A percentile compares a stretch with the other conserved stretches of the same genome.
phyloP scores from a whole-genome alignment of 1,284 basidiomycete species.

The Vanrija pseudolonga region DNA sequence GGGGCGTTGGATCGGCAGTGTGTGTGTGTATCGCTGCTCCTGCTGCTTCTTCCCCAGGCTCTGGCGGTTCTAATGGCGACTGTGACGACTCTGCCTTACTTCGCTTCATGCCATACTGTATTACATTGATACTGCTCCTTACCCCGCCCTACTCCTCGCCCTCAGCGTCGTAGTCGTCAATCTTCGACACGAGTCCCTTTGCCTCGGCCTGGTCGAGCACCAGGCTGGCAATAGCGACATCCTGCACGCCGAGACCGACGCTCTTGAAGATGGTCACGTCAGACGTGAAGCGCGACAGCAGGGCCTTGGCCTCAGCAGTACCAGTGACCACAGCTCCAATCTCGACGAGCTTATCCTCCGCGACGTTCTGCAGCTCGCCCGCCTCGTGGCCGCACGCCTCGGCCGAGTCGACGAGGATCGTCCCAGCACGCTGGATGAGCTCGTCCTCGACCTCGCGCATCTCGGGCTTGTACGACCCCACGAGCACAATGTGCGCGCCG shows the following conservation, averaged over 20 bases:
- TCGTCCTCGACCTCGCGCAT: constrained; percentile 71
- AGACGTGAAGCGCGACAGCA: constrained; percentile 2
- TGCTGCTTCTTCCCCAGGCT: too few species aligned
- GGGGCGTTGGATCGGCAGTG: too few species aligned
- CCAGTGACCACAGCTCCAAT: constrained; percentile 8
- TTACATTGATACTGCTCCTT: neutral
- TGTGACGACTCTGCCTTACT: too few species aligned
- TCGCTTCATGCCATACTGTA: neutral
- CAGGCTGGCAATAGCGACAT: constrained; percentile 47
- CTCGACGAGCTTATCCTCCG: constrained; percentile 10
- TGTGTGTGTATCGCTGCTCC: too few species aligned
- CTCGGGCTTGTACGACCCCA: constrained; percentile 67
- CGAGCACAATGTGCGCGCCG: constrained; percentile 67
- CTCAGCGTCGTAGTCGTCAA: constrained; percentile 35
- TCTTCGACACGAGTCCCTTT: constrained; percentile 31
- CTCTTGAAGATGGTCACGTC: constrained; percentile 48
- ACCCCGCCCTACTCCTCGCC: neutral
- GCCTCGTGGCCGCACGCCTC: constrained; percentile 67
- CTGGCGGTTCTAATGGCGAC: too few species aligned
- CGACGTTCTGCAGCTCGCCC: constrained; percentile 60
- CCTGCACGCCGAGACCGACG: constrained; percentile 49
- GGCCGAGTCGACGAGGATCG: constrained; percentile 67
- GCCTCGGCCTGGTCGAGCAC: constrained; percentile 39
- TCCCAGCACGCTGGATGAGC: constrained; percentile 56
- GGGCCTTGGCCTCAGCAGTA: neutral